These are phyloP conservation scores for Acanthamoeba healyi DNA, from an alignment of 208 protist species.

Conservation along the genomic window DNA sequence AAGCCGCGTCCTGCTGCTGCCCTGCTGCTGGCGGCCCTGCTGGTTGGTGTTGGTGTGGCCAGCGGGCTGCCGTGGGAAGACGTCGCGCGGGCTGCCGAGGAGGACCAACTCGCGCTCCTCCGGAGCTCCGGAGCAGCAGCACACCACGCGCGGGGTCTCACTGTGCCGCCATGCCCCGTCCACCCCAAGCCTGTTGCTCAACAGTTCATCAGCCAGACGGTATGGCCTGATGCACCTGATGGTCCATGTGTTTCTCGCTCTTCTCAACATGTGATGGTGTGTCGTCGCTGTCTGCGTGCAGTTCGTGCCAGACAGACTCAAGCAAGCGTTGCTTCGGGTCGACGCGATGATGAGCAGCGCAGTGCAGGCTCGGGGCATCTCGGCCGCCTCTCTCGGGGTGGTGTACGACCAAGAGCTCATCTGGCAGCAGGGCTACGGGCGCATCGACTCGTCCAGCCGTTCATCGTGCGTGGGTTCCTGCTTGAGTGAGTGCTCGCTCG, in stretches of 20 bases:
- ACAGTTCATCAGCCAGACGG: not conserved
- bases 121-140: not conserved
- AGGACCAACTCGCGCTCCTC: not conserved
- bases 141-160: not conserved
- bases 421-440: constrained; percentile 38
- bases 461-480: not conserved
- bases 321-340: not conserved
- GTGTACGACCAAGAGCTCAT: constrained; percentile 62
- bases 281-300: not conserved
- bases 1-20: too few species aligned
- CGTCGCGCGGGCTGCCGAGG: not conserved
- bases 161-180: not conserved
- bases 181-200: not conserved
- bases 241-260: too few species aligned
- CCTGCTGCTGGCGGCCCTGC: not conserved
- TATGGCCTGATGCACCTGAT: too few species aligned
- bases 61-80: not conserved
- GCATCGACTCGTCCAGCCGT: not conserved
- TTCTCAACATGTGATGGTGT: too few species aligned
- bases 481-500: too few species aligned
- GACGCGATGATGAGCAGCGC: not conserved
- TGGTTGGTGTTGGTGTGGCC: too few species aligned
- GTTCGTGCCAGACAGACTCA: not conserved
- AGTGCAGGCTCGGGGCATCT: not conserved
- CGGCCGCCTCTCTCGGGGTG: not conserved